Percentiles rank a stretch among this genome's conserved stretches.
Conservation (phyloP, 768 basidiomycete genomes). For the Boletellus emodensis region DNA sequence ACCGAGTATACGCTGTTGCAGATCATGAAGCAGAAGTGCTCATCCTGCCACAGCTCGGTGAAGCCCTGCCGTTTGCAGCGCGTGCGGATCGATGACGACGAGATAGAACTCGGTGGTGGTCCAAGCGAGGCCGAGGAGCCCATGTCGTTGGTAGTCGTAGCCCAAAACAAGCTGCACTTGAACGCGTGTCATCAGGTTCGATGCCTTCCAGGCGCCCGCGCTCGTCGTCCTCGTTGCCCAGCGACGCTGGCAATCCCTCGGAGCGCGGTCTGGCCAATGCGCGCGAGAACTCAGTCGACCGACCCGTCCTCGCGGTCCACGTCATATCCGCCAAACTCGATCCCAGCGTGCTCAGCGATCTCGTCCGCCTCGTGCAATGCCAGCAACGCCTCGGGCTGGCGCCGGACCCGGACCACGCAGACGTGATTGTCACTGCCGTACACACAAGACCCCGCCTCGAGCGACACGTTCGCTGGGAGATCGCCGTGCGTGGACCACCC, state of each 20-base stretch:
- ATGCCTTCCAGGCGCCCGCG: constrained; percentile 16
- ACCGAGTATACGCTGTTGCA: too few relatives aligned
- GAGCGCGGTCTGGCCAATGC: constrained; percentile 9
- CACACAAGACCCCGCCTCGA: constrained; percentile 65
- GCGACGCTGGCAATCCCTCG: constrained; percentile 4
- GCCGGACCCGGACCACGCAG: constrained; percentile 43
- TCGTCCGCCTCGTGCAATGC: constrained; percentile 20
- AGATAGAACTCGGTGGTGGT: background rate
- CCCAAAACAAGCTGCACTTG: background rate
- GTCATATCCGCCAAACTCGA: constrained; percentile 34
- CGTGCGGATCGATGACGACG: background rate
- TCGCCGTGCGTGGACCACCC: constrained; percentile 49
- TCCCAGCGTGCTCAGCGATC: constrained; percentile 16
- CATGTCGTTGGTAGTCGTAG: too few relatives aligned
- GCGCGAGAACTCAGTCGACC: constrained; percentile 4
- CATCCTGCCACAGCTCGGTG: too few relatives aligned
- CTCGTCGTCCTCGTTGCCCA: constrained; percentile 2
- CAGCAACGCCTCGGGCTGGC: constrained; percentile 34
- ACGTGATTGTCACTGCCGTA: constrained; percentile 64
- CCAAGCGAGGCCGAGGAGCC: too few relatives aligned
- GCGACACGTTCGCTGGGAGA: constrained; percentile 60
- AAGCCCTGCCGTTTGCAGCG: too few relatives aligned
- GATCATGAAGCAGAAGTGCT: too few relatives aligned
- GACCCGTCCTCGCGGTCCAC: constrained; percentile 18
- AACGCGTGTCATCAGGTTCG: background rate